Percentiles rank a stretch among this genome's conserved stretches.
These are phyloP conservation scores for Halophytophthora polymorphica DNA, from an alignment of 352 stramenopile species.

Conservation along the genomic window DNA sequence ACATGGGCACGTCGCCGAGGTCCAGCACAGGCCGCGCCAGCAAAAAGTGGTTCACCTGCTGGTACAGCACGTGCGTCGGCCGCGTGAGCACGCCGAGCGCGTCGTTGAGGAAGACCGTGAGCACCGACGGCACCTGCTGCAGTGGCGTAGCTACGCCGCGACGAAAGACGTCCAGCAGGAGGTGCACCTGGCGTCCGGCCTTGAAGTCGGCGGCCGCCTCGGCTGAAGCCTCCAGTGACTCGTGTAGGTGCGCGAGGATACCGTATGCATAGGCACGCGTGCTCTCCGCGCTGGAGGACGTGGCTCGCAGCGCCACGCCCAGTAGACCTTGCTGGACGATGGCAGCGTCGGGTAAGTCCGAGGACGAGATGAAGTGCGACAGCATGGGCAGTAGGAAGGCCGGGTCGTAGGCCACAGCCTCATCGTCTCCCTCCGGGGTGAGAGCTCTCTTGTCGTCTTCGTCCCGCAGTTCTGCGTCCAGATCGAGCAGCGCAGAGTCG, in stretches of 20 bases:
- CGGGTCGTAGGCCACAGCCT: slow-evolving; percentile 54
- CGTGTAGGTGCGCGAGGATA: slow-evolving; percentile 74
- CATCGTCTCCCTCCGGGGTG: slow-evolving; percentile 5
- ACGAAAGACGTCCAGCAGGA: slow-evolving; percentile 79
- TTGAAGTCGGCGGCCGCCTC: slow-evolving; percentile 58
- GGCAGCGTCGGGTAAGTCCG: slow-evolving; percentile 46
- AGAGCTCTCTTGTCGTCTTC: slow-evolving; percentile 8
- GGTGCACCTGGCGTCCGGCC: slow-evolving; percentile 66
- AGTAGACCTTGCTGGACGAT: slow-evolving; percentile 74
- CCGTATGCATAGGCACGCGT: slow-evolving; percentile 70
- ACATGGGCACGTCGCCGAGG: slow-evolving; percentile 83
- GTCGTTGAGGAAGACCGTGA: slow-evolving; percentile 86
- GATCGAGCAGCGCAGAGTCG: slow-evolving; percentile 31
- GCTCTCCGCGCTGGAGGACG: slow-evolving; percentile 52
- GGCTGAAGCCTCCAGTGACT: slow-evolving; percentile 58
- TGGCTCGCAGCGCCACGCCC: slow-evolving; percentile 63
- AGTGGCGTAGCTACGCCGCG: slow-evolving; percentile 52
- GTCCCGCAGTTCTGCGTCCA: slow-evolving; percentile 15
- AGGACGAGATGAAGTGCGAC: slow-evolving; percentile 71
- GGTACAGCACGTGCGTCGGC: slow-evolving; percentile 70
- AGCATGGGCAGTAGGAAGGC: slow-evolving; percentile 78
- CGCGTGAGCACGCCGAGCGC: slow-evolving; percentile 62
- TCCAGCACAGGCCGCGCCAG: slow-evolving; percentile 77
- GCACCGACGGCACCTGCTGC: slow-evolving; percentile 56
- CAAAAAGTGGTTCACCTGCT: slow-evolving; percentile 82